Percentiles rank a stretch among this genome's conserved stretches.
Evolutionary conservation across 495 filamentous ascomycete genomes (phyloP).

Genomic region (Neurospora cerealis): DNA sequence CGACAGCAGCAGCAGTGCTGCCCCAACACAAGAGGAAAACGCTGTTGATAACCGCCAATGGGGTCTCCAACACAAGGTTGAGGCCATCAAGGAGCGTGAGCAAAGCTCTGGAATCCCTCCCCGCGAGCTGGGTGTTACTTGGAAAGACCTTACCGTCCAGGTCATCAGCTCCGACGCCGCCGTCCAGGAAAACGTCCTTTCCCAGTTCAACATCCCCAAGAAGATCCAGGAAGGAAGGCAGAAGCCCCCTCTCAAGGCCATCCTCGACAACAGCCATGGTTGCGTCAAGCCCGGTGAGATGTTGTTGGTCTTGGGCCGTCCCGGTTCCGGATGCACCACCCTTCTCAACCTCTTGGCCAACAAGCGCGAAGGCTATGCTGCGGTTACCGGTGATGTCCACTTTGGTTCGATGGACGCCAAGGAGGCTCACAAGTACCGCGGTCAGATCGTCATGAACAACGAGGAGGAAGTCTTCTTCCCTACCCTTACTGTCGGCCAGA

Average conservation of each 20-base stretch:
- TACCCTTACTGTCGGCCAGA: constrained; percentile 53
- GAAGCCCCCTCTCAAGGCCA: constrained; percentile 48
- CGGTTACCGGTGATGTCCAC: constrained; percentile 55
- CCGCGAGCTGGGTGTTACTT: constrained; percentile 47
- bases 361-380: constrained; percentile 57
- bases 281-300: constrained; percentile 60
- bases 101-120: constrained; percentile 37
- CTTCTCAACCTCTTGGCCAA: constrained; percentile 73
- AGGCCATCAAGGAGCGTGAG: constrained; percentile 34
- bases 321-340: constrained; percentile 67
- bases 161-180: constrained; percentile 26
- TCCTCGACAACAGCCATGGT: constrained; percentile 45
- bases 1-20: constrained; percentile 4
- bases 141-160: constrained; percentile 54
- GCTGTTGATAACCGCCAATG: constrained; percentile 14
- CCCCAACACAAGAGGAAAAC: neutral
- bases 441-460: constrained; percentile 45
- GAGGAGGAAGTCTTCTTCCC: constrained; percentile 58
- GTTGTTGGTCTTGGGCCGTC: constrained; percentile 69
- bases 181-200: constrained; percentile 36
- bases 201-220: constrained; percentile 44
- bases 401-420: constrained; percentile 53
- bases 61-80: constrained; percentile 37
- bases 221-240: constrained; percentile 33
- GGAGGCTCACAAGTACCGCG: constrained; percentile 46